A percentile compares a stretch with the other conserved stretches of the same genome.
Conservation (phyloP, 192 early-diverging fungal species). For the Coemansia sp. region DNA sequence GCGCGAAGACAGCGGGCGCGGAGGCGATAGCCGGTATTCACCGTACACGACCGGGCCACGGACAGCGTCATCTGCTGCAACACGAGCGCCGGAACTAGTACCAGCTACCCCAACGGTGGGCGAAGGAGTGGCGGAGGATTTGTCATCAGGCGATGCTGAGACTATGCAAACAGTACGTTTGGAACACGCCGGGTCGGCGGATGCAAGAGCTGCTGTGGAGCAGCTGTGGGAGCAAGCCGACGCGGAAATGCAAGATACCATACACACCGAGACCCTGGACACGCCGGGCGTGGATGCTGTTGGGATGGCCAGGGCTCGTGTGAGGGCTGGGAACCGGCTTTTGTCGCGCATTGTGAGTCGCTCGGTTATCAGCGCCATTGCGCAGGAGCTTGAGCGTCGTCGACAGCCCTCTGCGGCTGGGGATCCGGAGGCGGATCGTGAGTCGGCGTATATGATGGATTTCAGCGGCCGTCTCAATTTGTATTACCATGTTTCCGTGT, state of each 20-base stretch:
- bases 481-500: constrained; percentile 15
- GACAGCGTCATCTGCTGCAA: background rate
- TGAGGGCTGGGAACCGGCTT: constrained; percentile 34
- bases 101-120: background rate
- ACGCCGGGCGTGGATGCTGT: background rate
- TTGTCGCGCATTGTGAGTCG: constrained; percentile 43
- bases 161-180: background rate
- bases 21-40: constrained; percentile 18
- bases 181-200: background rate
- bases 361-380: constrained; percentile 34
- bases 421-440: background rate
- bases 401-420: background rate
- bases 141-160: background rate
- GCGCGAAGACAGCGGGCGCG: constrained; percentile 9
- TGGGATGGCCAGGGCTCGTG: background rate
- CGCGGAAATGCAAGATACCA: background rate
- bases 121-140: background rate
- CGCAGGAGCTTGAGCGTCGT: constrained; percentile 36
- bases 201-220: background rate
- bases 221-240: constrained; percentile 3
- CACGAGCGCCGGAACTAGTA: background rate
- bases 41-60: constrained; percentile 24
- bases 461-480: constrained; percentile 4
- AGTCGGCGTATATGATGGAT: constrained; percentile 13
- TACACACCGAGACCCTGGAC: background rate